Evolutionary conservation across 2,329 filamentous ascomycete species (phyloP).

Genomic region (Colletotrichum musae): DNA sequence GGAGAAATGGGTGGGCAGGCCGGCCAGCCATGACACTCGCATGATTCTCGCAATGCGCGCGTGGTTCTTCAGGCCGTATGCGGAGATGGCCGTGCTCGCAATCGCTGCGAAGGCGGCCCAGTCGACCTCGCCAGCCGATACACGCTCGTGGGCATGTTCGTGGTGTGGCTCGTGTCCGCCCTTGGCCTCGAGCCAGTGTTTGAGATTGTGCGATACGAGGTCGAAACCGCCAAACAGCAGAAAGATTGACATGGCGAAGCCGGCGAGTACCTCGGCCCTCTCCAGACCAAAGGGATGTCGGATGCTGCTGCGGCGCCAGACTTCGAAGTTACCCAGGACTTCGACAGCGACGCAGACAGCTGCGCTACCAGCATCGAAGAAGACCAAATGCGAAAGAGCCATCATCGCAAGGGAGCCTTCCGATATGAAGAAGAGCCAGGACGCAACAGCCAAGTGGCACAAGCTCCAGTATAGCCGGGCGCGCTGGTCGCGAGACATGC

Average conservation of each 20-base stretch:
- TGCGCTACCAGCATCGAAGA: constrained; percentile 95
- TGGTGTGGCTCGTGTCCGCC: constrained; percentile 83
- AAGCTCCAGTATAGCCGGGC: constrained; percentile 89
- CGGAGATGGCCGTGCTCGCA: constrained; percentile 85
- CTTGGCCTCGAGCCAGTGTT: constrained; percentile 86
- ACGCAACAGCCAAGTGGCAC: constrained; percentile 87
- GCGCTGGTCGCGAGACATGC: constrained; percentile 91
- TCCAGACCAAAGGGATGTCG: constrained; percentile 95
- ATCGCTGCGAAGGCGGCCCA: constrained; percentile 87
- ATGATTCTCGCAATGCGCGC: constrained; percentile 92
- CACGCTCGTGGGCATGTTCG: constrained; percentile 73
- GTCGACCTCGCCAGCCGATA: constrained; percentile 84
- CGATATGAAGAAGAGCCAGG: constrained; percentile 87
- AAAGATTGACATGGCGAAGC: constrained; percentile 96
- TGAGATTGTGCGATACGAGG: constrained; percentile 91
- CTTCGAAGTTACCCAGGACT: constrained; percentile 95
- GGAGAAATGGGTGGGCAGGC: constrained; percentile 87
- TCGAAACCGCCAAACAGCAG: constrained; percentile 98
- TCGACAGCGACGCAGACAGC: constrained; percentile 93
- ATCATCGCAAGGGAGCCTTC: constrained; percentile 92
- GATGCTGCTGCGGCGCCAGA: constrained; percentile 94
- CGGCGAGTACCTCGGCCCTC: constrained; percentile 92
- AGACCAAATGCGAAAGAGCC: constrained; percentile 90
- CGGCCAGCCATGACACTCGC: constrained; percentile 86
- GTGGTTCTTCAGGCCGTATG: constrained; percentile 90